Evolutionary conservation across 2,329 filamentous ascomycete species (phyloP).

Genomic region (Chaetomium sp.): DNA sequence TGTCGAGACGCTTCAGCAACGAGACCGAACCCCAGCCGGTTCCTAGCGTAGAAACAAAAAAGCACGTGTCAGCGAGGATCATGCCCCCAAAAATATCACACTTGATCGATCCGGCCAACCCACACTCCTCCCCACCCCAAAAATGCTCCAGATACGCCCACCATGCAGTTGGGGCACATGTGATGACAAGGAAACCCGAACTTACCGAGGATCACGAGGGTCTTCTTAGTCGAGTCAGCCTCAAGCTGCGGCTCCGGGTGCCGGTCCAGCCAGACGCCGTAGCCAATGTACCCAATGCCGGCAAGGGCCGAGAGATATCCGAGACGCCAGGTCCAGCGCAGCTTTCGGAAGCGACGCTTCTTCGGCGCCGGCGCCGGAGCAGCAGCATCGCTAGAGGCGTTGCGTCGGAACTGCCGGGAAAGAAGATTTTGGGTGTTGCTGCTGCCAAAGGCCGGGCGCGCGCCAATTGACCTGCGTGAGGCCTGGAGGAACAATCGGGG

Average conservation of each 20-base stretch:
- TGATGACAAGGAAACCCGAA: neutral
- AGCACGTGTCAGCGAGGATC: constrained; percentile 21
- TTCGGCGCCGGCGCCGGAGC: constrained; percentile 34
- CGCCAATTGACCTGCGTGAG: constrained; percentile 20
- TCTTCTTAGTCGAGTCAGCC: constrained; percentile 89
- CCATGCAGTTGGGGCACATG: neutral
- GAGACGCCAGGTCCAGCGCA: constrained; percentile 78
- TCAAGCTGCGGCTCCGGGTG: constrained; percentile 73
- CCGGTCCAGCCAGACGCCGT: constrained; percentile 75
- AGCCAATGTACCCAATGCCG: constrained; percentile 64
- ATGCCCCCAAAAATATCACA: neutral
- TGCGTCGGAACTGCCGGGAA: constrained; percentile 25
- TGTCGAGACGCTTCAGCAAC: constrained; percentile 96
- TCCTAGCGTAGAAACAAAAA: constrained; percentile 44
- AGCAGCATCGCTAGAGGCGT: constrained; percentile 24
- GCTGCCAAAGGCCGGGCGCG: constrained; percentile 21
- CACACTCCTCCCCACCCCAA: neutral
- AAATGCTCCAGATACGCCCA: neutral
- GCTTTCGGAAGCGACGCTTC: constrained; percentile 57
- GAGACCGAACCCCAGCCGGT: constrained; percentile 95
- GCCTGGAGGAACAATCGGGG: constrained; percentile 26
- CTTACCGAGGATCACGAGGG: constrained; percentile 85
- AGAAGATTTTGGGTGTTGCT: constrained; percentile 22
- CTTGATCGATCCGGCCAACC: too few relatives aligned
- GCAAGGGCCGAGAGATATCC: constrained; percentile 70